Conservation (phyloP, 1,139 yeast species). For the Pichiaceae sp. region DNA sequence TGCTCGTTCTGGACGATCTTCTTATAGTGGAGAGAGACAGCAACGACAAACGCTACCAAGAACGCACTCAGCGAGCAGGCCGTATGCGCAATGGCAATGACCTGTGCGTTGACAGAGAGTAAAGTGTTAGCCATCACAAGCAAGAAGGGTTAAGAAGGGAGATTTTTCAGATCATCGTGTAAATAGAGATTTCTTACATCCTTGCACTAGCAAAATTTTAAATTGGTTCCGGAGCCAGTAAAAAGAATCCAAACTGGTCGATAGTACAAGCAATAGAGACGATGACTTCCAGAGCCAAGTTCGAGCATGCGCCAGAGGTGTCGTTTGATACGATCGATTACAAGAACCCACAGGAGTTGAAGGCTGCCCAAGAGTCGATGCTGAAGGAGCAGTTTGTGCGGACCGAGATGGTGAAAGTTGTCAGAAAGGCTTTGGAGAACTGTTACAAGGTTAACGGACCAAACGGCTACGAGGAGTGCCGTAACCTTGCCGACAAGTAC, state of each 20-base stretch:
- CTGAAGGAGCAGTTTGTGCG: constrained; percentile 77
- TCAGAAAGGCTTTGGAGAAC: constrained; percentile 67
- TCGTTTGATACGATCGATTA: constrained; percentile 82
- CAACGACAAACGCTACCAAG: constrained; percentile 63
- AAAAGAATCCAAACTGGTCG: not conserved
- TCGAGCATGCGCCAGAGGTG: constrained; percentile 56
- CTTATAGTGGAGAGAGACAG: constrained; percentile 65
- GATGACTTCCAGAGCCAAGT: constrained; percentile 5
- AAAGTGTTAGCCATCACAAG: constrained; percentile 8
- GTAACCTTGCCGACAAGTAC: constrained; percentile 69
- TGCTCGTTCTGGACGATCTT: constrained; percentile 83
- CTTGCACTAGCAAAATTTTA: not conserved
- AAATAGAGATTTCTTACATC: too few species aligned
- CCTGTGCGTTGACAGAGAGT: constrained; percentile 44
- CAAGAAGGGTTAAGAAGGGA: not conserved
- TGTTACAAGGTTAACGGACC: constrained; percentile 55
- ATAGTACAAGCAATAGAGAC: too few species aligned
- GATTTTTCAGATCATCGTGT: not conserved
- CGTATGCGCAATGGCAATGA: constrained; percentile 65
- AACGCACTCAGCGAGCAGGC: constrained; percentile 67
- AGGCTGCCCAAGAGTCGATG: constrained; percentile 69
- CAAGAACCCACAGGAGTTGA: constrained; percentile 53
- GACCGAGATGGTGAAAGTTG: constrained; percentile 56
- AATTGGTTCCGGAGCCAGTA: not conserved
- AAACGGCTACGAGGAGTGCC: constrained; percentile 72